Evolutionary conservation across 177 flowering plant species (phyloP).

Genomic region (Telopea speciosissima): DNA sequence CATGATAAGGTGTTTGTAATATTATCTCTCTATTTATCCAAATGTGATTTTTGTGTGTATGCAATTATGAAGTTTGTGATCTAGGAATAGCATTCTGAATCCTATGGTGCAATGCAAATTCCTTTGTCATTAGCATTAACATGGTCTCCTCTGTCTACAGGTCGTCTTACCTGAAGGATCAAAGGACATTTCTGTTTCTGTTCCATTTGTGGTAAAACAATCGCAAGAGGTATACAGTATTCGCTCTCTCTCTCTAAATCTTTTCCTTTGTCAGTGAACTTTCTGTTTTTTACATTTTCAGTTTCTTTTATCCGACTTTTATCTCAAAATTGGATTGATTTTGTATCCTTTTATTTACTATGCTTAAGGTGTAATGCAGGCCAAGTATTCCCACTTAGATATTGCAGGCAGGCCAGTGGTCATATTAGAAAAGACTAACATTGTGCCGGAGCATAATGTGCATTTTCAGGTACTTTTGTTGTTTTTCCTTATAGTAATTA

Average conservation of each 20-base stretch:
- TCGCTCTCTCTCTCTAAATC: background rate
- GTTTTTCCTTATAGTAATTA: background rate
- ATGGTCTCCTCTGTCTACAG: conserved; percentile 31
- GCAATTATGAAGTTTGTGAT: background rate
- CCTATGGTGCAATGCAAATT: background rate
- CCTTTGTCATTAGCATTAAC: background rate
- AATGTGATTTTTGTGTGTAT: background rate
- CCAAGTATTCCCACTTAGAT: conserved; percentile 80
- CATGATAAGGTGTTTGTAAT: no score
- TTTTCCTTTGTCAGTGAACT: background rate
- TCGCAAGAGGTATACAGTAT: conserved; percentile 52
- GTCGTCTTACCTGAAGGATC: conserved; percentile 97
- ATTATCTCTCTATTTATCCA: background rate
- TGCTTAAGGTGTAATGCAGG: conserved; percentile 33
- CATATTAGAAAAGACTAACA: conserved; percentile 71
- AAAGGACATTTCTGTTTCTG: conserved; percentile 58
- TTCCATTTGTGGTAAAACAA: conserved; percentile 73
- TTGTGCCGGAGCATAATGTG: conserved; percentile 81
- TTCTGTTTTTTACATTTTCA: background rate
- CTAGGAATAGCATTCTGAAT: no score
- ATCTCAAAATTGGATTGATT: background rate
- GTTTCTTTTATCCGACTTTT: background rate
- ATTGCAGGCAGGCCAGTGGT: conserved; percentile 79
- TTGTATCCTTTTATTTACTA: background rate
- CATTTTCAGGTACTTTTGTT: conserved; percentile 63